Evolutionary conservation across 345 rosid species (phyloP), one percentile per base, ranked within the genome.

Genomic region (Heritiera fomes): DNA sequence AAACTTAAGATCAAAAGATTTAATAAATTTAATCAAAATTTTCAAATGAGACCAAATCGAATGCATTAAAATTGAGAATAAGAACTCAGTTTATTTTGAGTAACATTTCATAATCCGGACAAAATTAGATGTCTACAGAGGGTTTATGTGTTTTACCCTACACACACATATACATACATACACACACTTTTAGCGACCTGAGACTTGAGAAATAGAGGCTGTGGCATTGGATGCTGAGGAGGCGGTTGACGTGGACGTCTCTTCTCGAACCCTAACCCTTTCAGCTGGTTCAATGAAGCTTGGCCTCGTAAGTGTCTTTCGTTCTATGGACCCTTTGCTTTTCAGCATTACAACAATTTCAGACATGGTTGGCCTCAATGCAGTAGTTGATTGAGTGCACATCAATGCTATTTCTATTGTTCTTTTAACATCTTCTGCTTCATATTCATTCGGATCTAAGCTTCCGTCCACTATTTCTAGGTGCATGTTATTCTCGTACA

Each of bases 281-380:
- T 15, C 52, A 6, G 67, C 67, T 0, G 70, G 7, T n/a, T 86
- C 82, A 6, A 81, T n/a, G 59, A 83, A 79, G 12, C 79, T 75
- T 32, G 86, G 84, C 70, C 38, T 81, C 0, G 71, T 74, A 32
- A 75, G 73, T 4, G 79, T 75, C 60, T 23, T 47, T n/a, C 41
- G 80, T 38, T 76, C 72, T 1, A 45, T 3, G 3, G 81, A 46
- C 12, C 77, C 81, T 63, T 65, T 64, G 10, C 80, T 82, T 81
- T 74, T 84, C 20, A 84, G 78, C 66, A 84, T 2, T 3, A 82
- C 83, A 20, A 80, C 85, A 3, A 80, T 70, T 66, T 86, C 84
- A 3, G 89, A 84, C 89, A 86, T 86, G 12, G 82, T 69, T 9
- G 89, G 89, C 75, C 87, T 76, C 34, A 67, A 13, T 1, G 80